Evolutionary conservation across 208 protist species (phyloP).

Genomic region (Jaenimonas drosophilae): DNA sequence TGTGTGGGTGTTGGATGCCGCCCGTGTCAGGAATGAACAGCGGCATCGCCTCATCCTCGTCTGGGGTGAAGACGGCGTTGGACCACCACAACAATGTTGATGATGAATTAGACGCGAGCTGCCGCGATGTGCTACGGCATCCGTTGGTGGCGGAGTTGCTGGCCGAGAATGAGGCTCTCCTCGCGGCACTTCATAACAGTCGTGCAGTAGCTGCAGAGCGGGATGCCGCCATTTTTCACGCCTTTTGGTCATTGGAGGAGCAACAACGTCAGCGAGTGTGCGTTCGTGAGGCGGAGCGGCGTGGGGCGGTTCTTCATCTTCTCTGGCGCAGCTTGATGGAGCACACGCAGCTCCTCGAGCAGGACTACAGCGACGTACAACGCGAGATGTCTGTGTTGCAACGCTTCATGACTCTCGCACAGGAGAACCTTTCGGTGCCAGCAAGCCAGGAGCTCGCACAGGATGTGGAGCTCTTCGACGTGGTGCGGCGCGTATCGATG

Average conservation of each 20-base stretch:
- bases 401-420: slow-evolving; percentile 28
- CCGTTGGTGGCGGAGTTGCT: slow-evolving; percentile 40
- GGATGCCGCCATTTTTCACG: not conserved
- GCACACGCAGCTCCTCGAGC: slow-evolving; percentile 5
- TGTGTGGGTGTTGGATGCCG: no score
- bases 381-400: slow-evolving; percentile 21
- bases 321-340: no score
- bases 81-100: no score
- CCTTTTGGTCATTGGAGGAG: no score
- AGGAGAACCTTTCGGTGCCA: slow-evolving; percentile 41
- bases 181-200: slow-evolving; percentile 20
- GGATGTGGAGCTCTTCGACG: no score
- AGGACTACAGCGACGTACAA: slow-evolving; percentile 9
- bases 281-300: slow-evolving; percentile 4
- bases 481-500: no score
- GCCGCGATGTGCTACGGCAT: slow-evolving; percentile 8
- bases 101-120: no score
- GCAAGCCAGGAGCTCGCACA: no score
- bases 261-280: slow-evolving; percentile 2
- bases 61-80: not conserved
- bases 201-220: slow-evolving; percentile 2
- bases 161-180: slow-evolving; percentile 35
- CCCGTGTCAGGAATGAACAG: no score
- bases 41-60: not conserved
- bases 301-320: no score